phyloP scores from a whole-genome alignment of 441 rosid species.

The Dalechampia spathulata region DNA sequence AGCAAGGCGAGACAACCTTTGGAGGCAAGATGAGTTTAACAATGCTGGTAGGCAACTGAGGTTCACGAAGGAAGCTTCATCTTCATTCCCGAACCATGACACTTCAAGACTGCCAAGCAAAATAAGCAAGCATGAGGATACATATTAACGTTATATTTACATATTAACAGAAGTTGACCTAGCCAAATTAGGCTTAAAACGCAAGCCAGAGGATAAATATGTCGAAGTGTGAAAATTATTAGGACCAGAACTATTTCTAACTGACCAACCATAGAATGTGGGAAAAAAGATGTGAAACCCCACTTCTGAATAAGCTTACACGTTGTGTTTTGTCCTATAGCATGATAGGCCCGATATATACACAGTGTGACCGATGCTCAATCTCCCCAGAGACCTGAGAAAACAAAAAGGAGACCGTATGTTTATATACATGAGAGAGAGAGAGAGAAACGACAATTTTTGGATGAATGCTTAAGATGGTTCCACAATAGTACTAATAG shows the following conservation, averaged over 20 bases:
- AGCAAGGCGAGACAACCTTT: slow-evolving; percentile 45
- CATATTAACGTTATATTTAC: not conserved
- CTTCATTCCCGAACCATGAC: slow-evolving; percentile 56
- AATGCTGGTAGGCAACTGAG: slow-evolving; percentile 84
- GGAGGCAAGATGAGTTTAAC: slow-evolving; percentile 80
- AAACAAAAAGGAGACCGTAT: not conserved
- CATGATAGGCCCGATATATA: slow-evolving; percentile 73
- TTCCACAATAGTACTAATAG: slow-evolving; percentile 2
- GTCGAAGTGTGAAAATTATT: too few relatives aligned
- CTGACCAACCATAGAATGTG: not conserved
- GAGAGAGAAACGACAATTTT: not conserved
- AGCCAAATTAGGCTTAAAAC: too few relatives aligned
- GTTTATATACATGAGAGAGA: too few relatives aligned
- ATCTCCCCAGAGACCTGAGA: slow-evolving; percentile 81
- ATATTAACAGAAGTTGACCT: too few relatives aligned
- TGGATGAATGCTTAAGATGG: not conserved
- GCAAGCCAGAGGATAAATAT: not conserved
- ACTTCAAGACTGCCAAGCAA: slow-evolving; percentile 58
- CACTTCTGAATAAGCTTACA: slow-evolving; percentile 31
- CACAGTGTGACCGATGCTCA: slow-evolving; percentile 66
- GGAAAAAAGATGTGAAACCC: not conserved
- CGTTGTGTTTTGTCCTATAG: slow-evolving; percentile 35
- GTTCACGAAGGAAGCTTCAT: slow-evolving; percentile 57
- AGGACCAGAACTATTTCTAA: not conserved
- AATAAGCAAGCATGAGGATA: slow-evolving; percentile 10